Base-by-base conservation (phyloP, 164 flowering plant species). In the Aristolochia contorta region DNA sequence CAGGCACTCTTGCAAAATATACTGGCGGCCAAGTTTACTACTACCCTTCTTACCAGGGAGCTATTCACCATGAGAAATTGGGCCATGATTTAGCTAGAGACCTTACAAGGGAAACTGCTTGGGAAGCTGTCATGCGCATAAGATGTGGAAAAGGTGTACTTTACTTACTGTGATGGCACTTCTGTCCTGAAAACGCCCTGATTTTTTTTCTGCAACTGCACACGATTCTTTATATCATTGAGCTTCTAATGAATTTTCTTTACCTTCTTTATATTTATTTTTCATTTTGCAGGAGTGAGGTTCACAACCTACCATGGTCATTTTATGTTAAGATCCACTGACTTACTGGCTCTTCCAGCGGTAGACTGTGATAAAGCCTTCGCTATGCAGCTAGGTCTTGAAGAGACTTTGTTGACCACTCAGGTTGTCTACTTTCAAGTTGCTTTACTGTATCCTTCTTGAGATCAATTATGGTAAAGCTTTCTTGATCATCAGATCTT, bases 341-440 rank as follows among this genome's bases (percentile, higher is more conserved):
- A 91, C 78, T 65, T 91, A 57, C 61, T 94, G 58, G 93, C 97
- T 2, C 95, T 94, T 71, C 99, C 99, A 46, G 95, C 97, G 66
- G 97, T 94, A 15, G 99, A 94, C 78, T 86, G 96, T 85, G 99
- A 94, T 78, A 91, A 91, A 73, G 99, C 99, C 66, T 91, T 78
- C 74, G 95, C 93, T 20, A 79, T 84, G 84, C 96, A 88, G 71
- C 75, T 94, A 58, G 73, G 86, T 67, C 87, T 88, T 61, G 99
- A 94, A 69, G 99, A 94, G 58, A 83, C 97, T 20, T 72, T 94
- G 54, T 63, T 94, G 67, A 86, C 91, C 16, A 82, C 87, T 37
- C 89, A 73, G 71, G 82, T 84, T 1, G 92, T 94, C 48, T 91
- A 84, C 70, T 94, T 94, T 76, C 99, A 94, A 82, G 93, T 86